These are phyloP conservation scores for Aspergillus sp. DNA, from an alignment of 2,329 filamentous ascomycete species.

Conservation along the genomic window DNA sequence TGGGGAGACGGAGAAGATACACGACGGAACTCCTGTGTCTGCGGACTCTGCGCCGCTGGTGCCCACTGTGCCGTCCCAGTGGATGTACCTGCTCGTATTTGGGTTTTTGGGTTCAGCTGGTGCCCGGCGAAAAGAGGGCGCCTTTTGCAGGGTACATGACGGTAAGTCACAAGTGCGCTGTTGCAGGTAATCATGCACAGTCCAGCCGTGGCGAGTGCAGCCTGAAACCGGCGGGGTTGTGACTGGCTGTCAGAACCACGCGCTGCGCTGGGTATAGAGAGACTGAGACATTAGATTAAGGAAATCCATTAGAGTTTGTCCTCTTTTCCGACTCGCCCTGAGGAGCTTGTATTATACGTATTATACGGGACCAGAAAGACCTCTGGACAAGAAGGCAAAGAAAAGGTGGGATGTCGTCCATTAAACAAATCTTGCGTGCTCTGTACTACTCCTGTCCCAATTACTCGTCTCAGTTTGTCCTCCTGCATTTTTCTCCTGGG, in stretches of 20 bases:
- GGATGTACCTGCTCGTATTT: constrained; percentile 1
- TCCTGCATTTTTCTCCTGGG: not conserved
- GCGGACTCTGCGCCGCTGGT: not conserved
- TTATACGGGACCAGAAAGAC: not conserved
- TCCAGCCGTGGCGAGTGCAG: not conserved
- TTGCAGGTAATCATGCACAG: not conserved
- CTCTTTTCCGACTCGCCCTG: too few relatives aligned
- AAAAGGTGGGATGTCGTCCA: not conserved
- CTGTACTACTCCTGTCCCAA: not conserved
- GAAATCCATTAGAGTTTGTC: too few relatives aligned
- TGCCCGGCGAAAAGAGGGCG: not conserved
- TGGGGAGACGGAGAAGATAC: not conserved
- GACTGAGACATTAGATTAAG: not conserved
- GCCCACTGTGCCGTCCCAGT: not conserved
- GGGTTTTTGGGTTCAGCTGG: not conserved
- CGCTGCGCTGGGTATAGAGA: not conserved
- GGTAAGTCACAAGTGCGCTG: not conserved
- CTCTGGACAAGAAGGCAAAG: not conserved
- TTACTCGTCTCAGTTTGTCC: not conserved
- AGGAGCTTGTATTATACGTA: not conserved
- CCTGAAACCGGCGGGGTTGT: not conserved
- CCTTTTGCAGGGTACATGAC: not conserved
- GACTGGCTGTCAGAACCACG: not conserved
- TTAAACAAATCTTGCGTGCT: not conserved
- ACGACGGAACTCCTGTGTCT: not conserved